Evolutionary conservation across 305 asterid genomes (phyloP).

Genomic region (Coffea humblotiana): DNA sequence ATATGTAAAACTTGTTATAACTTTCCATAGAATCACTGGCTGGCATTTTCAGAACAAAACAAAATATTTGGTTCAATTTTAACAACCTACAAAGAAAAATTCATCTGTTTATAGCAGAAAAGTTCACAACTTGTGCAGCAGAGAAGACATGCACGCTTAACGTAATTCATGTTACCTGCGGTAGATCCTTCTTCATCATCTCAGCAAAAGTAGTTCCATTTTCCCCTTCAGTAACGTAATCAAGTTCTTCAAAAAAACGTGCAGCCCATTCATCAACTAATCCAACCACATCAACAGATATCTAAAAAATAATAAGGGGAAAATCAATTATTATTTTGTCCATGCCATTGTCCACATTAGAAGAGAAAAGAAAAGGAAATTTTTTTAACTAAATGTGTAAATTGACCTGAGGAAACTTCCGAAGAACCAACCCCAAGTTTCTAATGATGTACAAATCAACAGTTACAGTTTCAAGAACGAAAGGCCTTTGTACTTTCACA

Average conservation of each 20-base stretch:
- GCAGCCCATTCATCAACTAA: slow-evolving; percentile 99
- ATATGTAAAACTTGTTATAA: slow-evolving; percentile 20
- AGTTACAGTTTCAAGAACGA: slow-evolving; percentile 98
- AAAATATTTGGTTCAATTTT: not conserved
- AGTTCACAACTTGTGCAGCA: not conserved
- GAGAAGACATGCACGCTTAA: not conserved
- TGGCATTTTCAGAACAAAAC: not conserved
- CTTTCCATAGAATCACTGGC: not conserved
- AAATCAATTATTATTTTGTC: slow-evolving; percentile 9
- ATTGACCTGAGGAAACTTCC: slow-evolving; percentile 89
- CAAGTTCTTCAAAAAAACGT: slow-evolving; percentile 98
- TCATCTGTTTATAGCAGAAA: not conserved
- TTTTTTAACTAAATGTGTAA: slow-evolving; percentile 5
- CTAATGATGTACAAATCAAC: slow-evolving; percentile 85
- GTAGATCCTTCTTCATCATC: slow-evolving; percentile 97
- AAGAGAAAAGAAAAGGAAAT: slow-evolving; percentile 14
- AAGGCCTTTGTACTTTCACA: slow-evolving; percentile 97
- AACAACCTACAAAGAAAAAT: not conserved
- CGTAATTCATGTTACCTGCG: slow-evolving; percentile 55
- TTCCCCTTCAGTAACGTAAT: slow-evolving; percentile 94
- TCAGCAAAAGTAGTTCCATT: slow-evolving; percentile 92
- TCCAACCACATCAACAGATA: slow-evolving; percentile 92
- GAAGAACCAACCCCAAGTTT: slow-evolving; percentile 81
- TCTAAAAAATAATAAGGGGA: slow-evolving; percentile 39
- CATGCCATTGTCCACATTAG: slow-evolving; percentile 4